Evolutionary conservation across 2,329 filamentous ascomycete species (phyloP).

Genomic region (Talaromyces sp.): DNA sequence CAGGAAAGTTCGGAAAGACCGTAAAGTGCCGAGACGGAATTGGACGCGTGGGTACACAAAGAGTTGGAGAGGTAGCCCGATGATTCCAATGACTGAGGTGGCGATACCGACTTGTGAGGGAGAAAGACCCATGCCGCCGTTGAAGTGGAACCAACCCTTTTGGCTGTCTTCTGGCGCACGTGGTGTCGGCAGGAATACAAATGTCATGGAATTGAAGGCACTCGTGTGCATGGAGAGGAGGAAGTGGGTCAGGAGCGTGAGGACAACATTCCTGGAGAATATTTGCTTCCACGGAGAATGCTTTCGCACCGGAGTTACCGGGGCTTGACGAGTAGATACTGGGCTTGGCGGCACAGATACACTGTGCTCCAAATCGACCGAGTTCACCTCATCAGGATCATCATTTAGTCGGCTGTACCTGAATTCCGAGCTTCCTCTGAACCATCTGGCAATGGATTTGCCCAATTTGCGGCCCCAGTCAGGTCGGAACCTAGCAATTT

Average conservation of each 20-base stretch:
- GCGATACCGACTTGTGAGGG: conserved; percentile 68
- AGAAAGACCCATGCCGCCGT: conserved; percentile 69
- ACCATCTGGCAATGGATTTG: conserved; percentile 25
- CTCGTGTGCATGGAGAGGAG: conserved; percentile 70
- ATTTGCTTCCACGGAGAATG: conserved; percentile 46
- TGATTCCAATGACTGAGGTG: conserved; percentile 68
- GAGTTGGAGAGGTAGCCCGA: conserved; percentile 70
- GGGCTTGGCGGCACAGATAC: conserved; percentile 23
- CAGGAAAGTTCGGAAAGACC: conserved; percentile 63
- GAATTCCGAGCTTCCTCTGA: conserved; percentile 17
- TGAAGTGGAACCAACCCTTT: conserved; percentile 52
- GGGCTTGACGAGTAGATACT: conserved; percentile 15
- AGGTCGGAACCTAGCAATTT: conserved; percentile 30
- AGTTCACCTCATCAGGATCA: conserved; percentile 23
- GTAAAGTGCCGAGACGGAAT: conserved; percentile 60
- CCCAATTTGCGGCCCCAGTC: conserved; percentile 40
- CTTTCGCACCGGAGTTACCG: conserved; percentile 32
- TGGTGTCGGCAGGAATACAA: conserved; percentile 70
- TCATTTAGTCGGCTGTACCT: conserved; percentile 31
- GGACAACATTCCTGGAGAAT: conserved; percentile 51
- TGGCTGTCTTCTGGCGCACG: conserved; percentile 46
- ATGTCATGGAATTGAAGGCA: conserved; percentile 71
- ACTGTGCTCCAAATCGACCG: conserved; percentile 27
- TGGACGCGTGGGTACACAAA: conserved; percentile 67
- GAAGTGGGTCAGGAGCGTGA: conserved; percentile 58